Evolutionary conservation across 2,329 filamentous ascomycete genomes (phyloP).

Genomic region (Pseudogymnoascus sp.): DNA sequence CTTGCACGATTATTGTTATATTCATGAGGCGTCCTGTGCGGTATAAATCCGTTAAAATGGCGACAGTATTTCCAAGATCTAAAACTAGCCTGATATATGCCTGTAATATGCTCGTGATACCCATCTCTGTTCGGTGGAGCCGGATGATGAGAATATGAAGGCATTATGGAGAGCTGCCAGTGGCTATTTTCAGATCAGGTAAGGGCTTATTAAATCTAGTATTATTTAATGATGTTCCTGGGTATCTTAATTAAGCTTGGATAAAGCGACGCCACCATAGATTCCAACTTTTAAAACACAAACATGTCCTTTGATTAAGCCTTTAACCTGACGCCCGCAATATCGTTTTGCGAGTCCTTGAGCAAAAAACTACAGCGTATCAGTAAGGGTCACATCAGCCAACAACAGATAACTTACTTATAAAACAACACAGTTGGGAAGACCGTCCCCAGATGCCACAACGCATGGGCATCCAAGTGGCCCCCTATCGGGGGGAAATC

Average conservation of each 20-base stretch:
- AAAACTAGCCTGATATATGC: neutral
- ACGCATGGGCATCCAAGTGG: slow-evolving; percentile 81
- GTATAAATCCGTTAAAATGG: neutral
- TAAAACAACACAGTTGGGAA: slow-evolving; percentile 86
- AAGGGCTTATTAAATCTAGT: too few relatives aligned
- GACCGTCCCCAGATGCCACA: slow-evolving; percentile 95
- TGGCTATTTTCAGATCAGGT: too few relatives aligned
- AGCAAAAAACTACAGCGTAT: slow-evolving; percentile 63
- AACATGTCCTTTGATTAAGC: slow-evolving; percentile 35
- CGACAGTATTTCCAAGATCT: neutral
- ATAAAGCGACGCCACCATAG: neutral
- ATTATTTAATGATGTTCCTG: neutral
- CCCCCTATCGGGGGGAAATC: slow-evolving; percentile 84
- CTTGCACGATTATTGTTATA: slow-evolving; percentile 1
- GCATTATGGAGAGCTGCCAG: too few relatives aligned
- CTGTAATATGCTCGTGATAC: neutral
- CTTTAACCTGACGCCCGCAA: slow-evolving; percentile 66
- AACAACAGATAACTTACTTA: slow-evolving; percentile 55
- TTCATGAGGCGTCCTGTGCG: neutral
- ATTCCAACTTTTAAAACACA: neutral
- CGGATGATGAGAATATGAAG: neutral
- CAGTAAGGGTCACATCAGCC: slow-evolving; percentile 12
- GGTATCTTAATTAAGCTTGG: slow-evolving; percentile 1
- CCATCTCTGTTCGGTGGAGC: neutral
- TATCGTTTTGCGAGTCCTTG: slow-evolving; percentile 75